Conservation (phyloP, 805 yeast genomes). For the Ogataea angusta region DNA sequence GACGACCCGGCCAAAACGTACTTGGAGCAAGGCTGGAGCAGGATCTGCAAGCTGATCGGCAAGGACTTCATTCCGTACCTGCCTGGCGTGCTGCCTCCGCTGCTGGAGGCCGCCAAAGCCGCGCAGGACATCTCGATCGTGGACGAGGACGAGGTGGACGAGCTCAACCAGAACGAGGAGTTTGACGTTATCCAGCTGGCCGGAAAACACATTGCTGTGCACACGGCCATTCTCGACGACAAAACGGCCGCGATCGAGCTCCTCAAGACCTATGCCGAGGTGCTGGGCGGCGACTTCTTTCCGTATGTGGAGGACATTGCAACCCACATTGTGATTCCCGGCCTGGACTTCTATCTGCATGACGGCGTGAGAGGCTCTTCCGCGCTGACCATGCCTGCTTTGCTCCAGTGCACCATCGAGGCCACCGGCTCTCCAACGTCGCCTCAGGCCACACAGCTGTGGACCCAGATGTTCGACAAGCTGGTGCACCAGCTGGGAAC, state of each 20-base stretch:
- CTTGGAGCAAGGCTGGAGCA: conserved; percentile 93
- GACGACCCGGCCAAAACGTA: conserved; percentile 89
- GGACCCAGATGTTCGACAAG: conserved; percentile 68
- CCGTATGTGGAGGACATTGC: conserved; percentile 80
- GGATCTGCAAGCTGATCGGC: conserved; percentile 84
- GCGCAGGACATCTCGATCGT: conserved; percentile 84
- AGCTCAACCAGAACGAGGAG: conserved; percentile 78
- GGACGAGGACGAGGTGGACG: conserved; percentile 85
- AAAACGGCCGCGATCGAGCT: conserved; percentile 91
- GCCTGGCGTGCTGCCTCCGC: conserved; percentile 85
- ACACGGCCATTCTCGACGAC: conserved; percentile 91
- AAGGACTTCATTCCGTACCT: conserved; percentile 80
- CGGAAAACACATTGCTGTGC: conserved; percentile 92
- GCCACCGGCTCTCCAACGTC: conserved; percentile 52
- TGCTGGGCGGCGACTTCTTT: conserved; percentile 75
- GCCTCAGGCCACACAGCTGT: conserved; percentile 59
- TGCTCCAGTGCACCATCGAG: conserved; percentile 60
- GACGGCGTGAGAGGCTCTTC: conserved; percentile 95
- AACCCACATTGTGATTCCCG: conserved; percentile 78
- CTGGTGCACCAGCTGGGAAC: conserved; percentile 62
- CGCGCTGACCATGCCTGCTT: conserved; percentile 76
- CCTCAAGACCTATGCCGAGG: conserved; percentile 77
- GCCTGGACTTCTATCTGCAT: conserved; percentile 85
- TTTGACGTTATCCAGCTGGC: conserved; percentile 92
- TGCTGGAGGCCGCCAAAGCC: conserved; percentile 80